Percentiles rank a stretch among this genome's conserved stretches.
Conservation (phyloP, 2,329 filamentous ascomycete species). For the Fusarium globosum region DNA sequence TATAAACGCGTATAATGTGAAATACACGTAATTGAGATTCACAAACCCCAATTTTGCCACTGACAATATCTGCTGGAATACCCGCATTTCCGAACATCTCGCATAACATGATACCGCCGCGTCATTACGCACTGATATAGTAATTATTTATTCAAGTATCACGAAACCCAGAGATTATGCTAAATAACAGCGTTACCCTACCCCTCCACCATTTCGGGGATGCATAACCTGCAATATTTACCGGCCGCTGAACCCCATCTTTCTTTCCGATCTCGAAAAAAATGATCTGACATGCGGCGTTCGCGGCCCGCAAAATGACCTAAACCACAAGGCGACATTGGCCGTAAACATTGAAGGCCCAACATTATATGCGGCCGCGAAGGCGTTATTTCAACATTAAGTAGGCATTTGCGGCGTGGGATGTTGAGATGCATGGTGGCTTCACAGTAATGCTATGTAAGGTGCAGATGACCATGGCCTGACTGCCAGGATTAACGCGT, state of each 20-base stretch:
- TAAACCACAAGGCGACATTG: rapidly evolving
- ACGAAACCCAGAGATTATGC: not conserved
- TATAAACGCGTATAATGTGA: too few relatives aligned
- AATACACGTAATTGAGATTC: too few relatives aligned
- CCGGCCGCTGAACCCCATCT: not conserved
- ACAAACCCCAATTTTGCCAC: rapidly evolving
- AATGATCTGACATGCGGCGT: not conserved
- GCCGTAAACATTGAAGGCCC: rapidly evolving
- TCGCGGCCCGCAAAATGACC: not conserved
- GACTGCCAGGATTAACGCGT: not conserved
- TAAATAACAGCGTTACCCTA: not conserved
- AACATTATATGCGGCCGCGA: not conserved
- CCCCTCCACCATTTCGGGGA: not conserved
- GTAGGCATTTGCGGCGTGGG: not conserved
- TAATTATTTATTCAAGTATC: not conserved
- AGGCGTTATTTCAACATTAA: rapidly evolving
- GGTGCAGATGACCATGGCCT: not conserved
- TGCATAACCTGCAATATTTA: not conserved
- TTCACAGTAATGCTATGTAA: not conserved
- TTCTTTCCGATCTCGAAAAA: not conserved
- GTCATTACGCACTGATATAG: not conserved
- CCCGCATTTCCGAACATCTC: not conserved
- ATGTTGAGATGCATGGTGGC: not conserved
- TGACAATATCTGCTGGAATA: not conserved
- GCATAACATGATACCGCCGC: rapidly evolving